Base-by-base conservation (phyloP, 1,139 yeast genomes). In the Taphrina deformans region DNA sequence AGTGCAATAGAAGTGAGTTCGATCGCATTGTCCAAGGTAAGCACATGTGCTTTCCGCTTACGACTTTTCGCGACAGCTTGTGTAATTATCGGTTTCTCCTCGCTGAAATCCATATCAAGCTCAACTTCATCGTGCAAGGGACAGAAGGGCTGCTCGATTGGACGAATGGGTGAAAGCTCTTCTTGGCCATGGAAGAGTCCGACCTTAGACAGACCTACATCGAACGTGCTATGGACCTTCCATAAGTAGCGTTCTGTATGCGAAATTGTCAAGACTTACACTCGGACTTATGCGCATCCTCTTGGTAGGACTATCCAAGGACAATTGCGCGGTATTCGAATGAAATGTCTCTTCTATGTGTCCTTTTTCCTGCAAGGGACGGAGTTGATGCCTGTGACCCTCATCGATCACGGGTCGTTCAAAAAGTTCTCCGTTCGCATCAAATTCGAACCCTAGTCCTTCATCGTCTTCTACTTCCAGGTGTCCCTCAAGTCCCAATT, bases 381-480 rank as follows among this genome's bases (percentile, higher is more conserved):
- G 21, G 18, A 26, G 23, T 6, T 3, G 10, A 6, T 9, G 23
- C 55, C 16, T 9, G 45, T 1, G 35, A 31, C 35, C 14, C 35
- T 31, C 14, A 4, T 26, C 23, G n/a, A 16, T 35, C 3, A 35
- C 33, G 4, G 50, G 50, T 24, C 24, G 16, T n/a, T 64, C 60
- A 14, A 45, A 5, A 14, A 65, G 52, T 38, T 59, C 56, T 24
- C 67, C 67, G 12, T 50, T 44, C 10, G 31, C 60, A 33, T 65
- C 62, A 35, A 65, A 65, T n/a, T 52, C 67, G 38, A 65, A 65
- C 40, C 53, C 66, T 16, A 65, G 62, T 5, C 35, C 35, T 23
- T 48, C 35, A 33, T 62, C 66, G 38, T 26, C 33, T 18, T 63
- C 66, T 18, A 44, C 58, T 35, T 62, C 65, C 41, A 62, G 26